Conservation (phyloP, 805 yeast genomes). For the Kuraishia molischiana region DNA sequence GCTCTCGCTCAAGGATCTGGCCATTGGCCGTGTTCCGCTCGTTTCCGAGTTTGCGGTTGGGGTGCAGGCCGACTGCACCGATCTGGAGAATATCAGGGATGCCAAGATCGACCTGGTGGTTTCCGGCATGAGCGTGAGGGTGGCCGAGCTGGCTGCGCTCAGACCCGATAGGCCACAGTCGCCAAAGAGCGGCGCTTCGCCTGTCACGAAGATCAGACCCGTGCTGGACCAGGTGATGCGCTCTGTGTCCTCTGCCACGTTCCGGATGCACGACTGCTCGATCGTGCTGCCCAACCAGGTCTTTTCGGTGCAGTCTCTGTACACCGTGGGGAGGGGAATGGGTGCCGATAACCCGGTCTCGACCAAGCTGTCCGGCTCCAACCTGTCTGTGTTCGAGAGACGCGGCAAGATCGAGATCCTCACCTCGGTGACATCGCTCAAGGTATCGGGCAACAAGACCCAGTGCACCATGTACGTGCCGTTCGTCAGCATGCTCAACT, state of each 20-base stretch:
- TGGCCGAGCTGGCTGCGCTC: neutral
- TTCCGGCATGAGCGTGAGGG: neutral
- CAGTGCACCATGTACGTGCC: slow-evolving; percentile 2
- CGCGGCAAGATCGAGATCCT: neutral
- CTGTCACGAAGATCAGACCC: neutral
- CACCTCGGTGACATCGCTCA: slow-evolving; percentile 1
- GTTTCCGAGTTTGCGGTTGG: no score
- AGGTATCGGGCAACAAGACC: neutral
- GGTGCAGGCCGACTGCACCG: no score
- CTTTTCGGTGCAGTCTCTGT: neutral
- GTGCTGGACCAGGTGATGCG: neutral
- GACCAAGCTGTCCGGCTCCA: neutral
- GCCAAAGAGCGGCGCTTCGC: neutral
- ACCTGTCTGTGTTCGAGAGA: neutral
- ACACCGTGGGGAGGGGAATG: neutral
- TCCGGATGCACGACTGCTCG: neutral
- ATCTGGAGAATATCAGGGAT: neutral
- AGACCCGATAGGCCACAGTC: neutral
- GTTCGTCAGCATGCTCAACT: slow-evolving; percentile 2
- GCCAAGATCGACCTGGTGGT: neutral
- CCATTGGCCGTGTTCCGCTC: neutral
- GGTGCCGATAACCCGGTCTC: neutral
- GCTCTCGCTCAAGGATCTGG: neutral
- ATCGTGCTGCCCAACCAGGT: neutral
- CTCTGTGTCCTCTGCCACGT: neutral